Percentiles rank a stretch among this genome's conserved stretches.
phyloP scores from a whole-genome alignment of 202 grass and related monocot genomes.

The Zoysia matrella region DNA sequence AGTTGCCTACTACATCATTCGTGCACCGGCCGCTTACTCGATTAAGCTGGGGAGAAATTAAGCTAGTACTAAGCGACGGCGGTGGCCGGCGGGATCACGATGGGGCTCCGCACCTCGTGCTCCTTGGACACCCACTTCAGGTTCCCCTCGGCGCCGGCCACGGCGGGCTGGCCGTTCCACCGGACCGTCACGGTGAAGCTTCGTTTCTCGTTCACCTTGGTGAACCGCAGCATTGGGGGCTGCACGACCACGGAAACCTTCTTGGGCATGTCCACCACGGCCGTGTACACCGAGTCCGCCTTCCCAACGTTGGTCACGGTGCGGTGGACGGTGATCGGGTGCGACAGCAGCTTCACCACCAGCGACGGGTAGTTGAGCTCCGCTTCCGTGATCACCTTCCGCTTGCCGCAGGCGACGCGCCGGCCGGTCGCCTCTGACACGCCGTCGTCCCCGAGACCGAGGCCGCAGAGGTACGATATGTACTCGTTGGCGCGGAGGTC shows the following conservation, averaged over 20 bases:
- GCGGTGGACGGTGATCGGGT: conserved; percentile 51
- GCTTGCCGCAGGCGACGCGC: conserved; percentile 45
- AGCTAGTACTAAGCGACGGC: neutral
- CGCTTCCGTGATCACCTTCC: no score
- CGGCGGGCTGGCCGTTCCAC: conserved; percentile 39
- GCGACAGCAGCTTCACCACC: no score
- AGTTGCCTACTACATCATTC: conserved; percentile 12
- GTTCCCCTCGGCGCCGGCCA: conserved; percentile 58
- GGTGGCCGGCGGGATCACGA: conserved; percentile 61
- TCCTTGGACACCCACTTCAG: conserved; percentile 70
- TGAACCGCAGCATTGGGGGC: conserved; percentile 58
- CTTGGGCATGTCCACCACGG: conserved; percentile 62
- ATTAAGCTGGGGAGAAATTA: neutral
- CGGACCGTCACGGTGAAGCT: conserved; percentile 66
- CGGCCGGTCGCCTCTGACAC: conserved; percentile 48
- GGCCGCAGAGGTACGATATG: conserved; percentile 70
- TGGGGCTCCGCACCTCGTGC: conserved; percentile 74
- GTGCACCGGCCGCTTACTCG: neutral
- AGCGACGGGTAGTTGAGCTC: no score
- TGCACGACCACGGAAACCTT: conserved; percentile 56
- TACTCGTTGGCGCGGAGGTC: conserved; percentile 60
- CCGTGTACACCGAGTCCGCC: conserved; percentile 55
- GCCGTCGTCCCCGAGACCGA: conserved; percentile 55
- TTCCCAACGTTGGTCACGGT: conserved; percentile 78
- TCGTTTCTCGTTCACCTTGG: conserved; percentile 57